Conservation (phyloP, 2,329 filamentous ascomycete species). For the Drechslerella coelobrocha region DNA sequence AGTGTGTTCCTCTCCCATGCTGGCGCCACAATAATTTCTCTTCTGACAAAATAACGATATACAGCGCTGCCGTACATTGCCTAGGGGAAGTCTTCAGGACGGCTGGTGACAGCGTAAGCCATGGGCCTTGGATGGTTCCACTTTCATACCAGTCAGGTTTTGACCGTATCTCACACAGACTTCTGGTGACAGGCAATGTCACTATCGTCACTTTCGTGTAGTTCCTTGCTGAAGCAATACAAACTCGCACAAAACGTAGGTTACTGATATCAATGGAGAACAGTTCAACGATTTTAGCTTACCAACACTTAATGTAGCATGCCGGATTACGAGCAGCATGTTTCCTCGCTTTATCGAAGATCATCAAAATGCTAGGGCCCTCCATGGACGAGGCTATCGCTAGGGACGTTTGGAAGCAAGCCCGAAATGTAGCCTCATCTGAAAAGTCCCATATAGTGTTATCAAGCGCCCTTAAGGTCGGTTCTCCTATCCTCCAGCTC, state of each 20-base stretch:
- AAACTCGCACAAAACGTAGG: constrained; percentile 73
- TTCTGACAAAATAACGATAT: constrained; percentile 11
- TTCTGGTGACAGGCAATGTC: constrained; percentile 53
- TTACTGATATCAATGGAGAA: background rate
- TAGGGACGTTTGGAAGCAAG: constrained; percentile 94
- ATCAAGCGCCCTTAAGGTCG: constrained; percentile 59
- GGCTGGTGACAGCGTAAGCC: constrained; percentile 78
- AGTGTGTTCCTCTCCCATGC: constrained; percentile 58
- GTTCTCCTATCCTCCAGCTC: too few relatives aligned
- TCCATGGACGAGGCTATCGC: constrained; percentile 83
- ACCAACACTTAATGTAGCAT: constrained; percentile 60
- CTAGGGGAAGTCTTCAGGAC: constrained; percentile 86
- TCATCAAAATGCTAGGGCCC: constrained; percentile 74
- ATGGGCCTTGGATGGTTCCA: constrained; percentile 15
- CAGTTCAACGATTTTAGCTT: background rate
- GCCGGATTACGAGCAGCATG: constrained; percentile 81
- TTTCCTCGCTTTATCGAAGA: constrained; percentile 76
- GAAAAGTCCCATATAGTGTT: constrained; percentile 87
- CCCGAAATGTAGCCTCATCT: constrained; percentile 73
- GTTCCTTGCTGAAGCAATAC: constrained; percentile 75
- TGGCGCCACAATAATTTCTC: background rate
- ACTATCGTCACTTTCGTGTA: constrained; percentile 77
- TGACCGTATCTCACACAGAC: constrained; percentile 51
- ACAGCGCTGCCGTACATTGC: constrained; percentile 77
- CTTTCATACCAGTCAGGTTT: constrained; percentile 38